These are phyloP conservation scores for Taphrina sp. DNA, from an alignment of 1,139 yeast species.

Conservation along the genomic window DNA sequence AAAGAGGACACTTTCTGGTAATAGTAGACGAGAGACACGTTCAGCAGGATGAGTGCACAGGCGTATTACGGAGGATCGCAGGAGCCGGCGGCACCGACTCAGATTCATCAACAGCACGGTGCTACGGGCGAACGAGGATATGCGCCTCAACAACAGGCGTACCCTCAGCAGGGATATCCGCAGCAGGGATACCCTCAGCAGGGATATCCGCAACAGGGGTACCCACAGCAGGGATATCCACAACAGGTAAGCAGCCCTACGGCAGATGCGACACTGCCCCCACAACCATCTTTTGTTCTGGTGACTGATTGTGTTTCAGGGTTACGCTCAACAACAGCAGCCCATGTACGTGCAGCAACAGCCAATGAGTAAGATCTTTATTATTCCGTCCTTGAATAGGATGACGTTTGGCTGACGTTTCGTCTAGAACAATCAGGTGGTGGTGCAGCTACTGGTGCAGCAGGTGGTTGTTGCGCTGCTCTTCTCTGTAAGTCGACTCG, in stretches of 20 bases:
- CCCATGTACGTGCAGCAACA: constrained; percentile 31
- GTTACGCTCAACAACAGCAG: constrained; percentile 15
- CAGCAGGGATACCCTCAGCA: constrained; percentile 13
- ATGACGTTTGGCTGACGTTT: not conserved
- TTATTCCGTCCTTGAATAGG: not conserved
- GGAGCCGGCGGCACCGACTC: constrained; percentile 2
- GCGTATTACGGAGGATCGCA: constrained; percentile 7
- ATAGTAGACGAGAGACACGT: not conserved
- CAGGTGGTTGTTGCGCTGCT: constrained; percentile 30
- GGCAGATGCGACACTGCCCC: not conserved
- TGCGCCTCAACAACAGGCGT: constrained; percentile 26
- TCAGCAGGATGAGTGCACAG: constrained; percentile 5
- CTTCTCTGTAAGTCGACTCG: too few relatives aligned
- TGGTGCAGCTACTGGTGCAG: constrained; percentile 27
- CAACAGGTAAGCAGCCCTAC: constrained; percentile 13
- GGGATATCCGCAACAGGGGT: constrained; percentile 14
- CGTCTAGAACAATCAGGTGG: constrained; percentile 14
- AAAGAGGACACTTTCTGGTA: too few relatives aligned
- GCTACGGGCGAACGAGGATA: constrained; percentile 16
- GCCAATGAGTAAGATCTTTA: constrained; percentile 13
- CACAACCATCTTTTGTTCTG: not conserved
- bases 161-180: constrained; percentile 19
- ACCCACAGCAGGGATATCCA: constrained; percentile 9
- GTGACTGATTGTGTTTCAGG: not conserved
- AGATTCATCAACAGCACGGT: constrained; percentile 3